A percentile compares a stretch with the other conserved stretches of the same genome.
Conservation (phyloP, 495 filamentous ascomycete genomes). For the Aspergillus incahuasiensis region DNA sequence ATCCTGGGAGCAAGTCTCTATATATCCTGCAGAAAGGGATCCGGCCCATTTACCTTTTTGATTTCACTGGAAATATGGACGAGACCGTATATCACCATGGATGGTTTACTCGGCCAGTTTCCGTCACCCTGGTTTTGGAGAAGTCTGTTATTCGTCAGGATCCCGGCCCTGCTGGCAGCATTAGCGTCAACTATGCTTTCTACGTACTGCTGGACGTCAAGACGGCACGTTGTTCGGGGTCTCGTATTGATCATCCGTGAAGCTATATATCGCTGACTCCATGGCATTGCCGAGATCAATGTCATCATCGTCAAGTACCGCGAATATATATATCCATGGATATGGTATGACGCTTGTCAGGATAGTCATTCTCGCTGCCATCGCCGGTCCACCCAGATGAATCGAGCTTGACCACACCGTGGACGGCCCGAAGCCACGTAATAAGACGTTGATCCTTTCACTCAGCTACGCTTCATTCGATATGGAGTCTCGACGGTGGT, state of each 20-base stretch:
- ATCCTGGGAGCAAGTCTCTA: neutral
- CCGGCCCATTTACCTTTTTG: neutral
- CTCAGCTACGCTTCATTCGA: neutral
- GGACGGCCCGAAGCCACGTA: neutral
- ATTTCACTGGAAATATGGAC: neutral
- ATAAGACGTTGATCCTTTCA: neutral
- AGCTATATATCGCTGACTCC: slow-evolving; percentile 3
- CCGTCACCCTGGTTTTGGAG: neutral
- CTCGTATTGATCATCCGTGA: neutral
- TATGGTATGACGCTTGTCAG: neutral
- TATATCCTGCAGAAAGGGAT: neutral
- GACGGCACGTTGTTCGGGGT: slow-evolving; percentile 14
- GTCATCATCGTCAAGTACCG: neutral
- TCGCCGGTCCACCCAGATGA: neutral
- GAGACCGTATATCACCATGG: neutral
- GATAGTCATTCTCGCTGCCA: neutral
- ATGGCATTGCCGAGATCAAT: neutral
- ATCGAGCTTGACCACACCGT: neutral
- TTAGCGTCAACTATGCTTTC: slow-evolving; percentile 4
- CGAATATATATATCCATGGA: neutral
- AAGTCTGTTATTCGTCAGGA: slow-evolving; percentile 3
- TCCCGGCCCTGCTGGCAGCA: slow-evolving; percentile 1
- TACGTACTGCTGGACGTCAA: neutral
- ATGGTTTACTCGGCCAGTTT: neutral
- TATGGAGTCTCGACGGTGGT: neutral